Percentiles rank a stretch among this genome's conserved stretches.
phyloP scores from a whole-genome alignment of 257 asterid species.

The Anisodus tanguticus region DNA sequence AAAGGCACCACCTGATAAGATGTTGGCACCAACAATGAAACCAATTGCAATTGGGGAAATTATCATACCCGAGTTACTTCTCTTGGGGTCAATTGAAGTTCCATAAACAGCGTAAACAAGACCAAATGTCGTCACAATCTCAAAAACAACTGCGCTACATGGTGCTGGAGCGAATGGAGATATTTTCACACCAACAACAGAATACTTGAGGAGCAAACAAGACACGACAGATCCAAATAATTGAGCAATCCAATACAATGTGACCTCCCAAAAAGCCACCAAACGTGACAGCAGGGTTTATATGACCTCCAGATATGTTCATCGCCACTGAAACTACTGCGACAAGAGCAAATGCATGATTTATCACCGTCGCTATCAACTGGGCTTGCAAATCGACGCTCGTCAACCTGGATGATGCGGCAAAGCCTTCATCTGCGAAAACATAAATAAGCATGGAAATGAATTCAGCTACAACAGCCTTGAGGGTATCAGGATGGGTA shows the following conservation, averaged over 20 bases:
- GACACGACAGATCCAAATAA: slow-evolving; percentile 37
- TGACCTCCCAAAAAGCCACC: background rate
- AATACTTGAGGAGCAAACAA: slow-evolving; percentile 63
- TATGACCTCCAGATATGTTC: slow-evolving; percentile 72
- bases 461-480: slow-evolving; percentile 76
- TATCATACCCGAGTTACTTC: slow-evolving; percentile 59
- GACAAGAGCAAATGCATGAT: slow-evolving; percentile 74
- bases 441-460: slow-evolving; percentile 74
- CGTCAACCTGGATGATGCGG: slow-evolving; percentile 76
- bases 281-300: background rate
- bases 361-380: slow-evolving; percentile 54
- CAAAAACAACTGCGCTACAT: slow-evolving; percentile 29
- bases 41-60: slow-evolving; percentile 76
- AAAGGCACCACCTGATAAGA: slow-evolving; percentile 49
- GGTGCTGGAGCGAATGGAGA: slow-evolving; percentile 63
- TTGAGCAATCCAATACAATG: background rate
- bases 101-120: slow-evolving; percentile 41
- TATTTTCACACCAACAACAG: slow-evolving; percentile 74
- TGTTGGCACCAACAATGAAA: slow-evolving; percentile 66
- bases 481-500: slow-evolving; percentile 64
- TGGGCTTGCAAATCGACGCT: slow-evolving; percentile 62
- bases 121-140: slow-evolving; percentile 65
- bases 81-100: slow-evolving; percentile 83
- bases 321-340: slow-evolving; percentile 61
- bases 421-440: slow-evolving; percentile 75